phyloP scores from a whole-genome alignment of 768 basidiomycete genomes.

The Trametes cinnabarina region DNA sequence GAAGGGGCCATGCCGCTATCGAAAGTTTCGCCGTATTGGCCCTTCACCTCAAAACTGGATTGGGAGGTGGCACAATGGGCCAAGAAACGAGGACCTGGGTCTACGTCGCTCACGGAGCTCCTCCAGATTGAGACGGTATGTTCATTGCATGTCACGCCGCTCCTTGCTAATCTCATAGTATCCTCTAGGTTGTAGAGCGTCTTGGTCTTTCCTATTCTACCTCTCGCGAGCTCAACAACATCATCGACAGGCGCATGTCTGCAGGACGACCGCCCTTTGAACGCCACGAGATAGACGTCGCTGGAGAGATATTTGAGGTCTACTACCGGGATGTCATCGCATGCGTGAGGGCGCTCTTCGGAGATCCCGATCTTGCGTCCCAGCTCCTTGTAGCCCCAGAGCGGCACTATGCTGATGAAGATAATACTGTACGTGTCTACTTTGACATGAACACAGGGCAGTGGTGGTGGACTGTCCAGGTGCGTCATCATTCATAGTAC shows the following conservation, averaged over 20 bases:
- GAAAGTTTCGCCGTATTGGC: conserved; percentile 28
- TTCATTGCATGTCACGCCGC: not conserved
- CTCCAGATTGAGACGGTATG: conserved; percentile 40
- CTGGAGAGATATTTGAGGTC: conserved; percentile 32
- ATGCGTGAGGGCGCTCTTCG: conserved; percentile 36
- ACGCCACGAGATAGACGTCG: conserved; percentile 28
- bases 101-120: conserved; percentile 39
- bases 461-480: conserved; percentile 55
- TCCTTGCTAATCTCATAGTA: not conserved
- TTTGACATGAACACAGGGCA: conserved; percentile 46
- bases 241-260: conserved; percentile 33
- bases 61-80: conserved; percentile 44
- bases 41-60: conserved; percentile 36
- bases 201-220: conserved; percentile 36
- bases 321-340: conserved; percentile 36
- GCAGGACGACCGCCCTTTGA: conserved; percentile 27
- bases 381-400: conserved; percentile 37
- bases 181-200: conserved; percentile 15
- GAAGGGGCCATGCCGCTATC: too few species aligned
- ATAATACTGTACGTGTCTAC: conserved; percentile 30
- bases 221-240: conserved; percentile 32
- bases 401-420: conserved; percentile 34
- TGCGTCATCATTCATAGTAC: conserved; percentile 13
- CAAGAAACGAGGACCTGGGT: conserved; percentile 35
- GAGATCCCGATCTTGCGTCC: conserved; percentile 32